Evolutionary conservation across 2,329 filamentous ascomycete species (phyloP), one percentile per base, ranked within the genome.

Genomic region (Didymella pomorum): DNA sequence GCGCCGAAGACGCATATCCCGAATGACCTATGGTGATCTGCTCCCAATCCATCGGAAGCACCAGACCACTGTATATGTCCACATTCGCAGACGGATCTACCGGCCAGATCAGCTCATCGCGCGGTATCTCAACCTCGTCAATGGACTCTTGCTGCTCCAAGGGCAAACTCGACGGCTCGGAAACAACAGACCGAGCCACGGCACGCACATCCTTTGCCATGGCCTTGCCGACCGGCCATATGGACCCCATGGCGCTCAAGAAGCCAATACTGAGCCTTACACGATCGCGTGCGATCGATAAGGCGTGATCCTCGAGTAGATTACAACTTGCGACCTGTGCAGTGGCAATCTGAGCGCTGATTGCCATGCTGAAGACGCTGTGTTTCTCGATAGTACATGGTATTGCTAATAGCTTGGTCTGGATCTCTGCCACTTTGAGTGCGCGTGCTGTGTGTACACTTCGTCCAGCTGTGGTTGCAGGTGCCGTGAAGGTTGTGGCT

Each of bases 261-360:
- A 88, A 89, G 8, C 89, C 91, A 59, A 90, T 92, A 63, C 91
- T 93, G 18, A 96, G 84, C 2, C 89, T 86, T 49, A 96, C 88
- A 68, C 87, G 89, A 76, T 92, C 90, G 52, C 87, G 87, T 55
- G 88, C 82, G 68, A 86, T 87, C 56, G 87, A 86, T 65, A 87
- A 84, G 64, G 86, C 83, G 65, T 86, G 83, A 57, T 83, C 80
- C 63, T 73, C 73, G 14, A 66, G 73, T 29, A 73, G 71, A 60
- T 65, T 79, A 37, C 92, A 96, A 52, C 89, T 90, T 61, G 89
- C 90, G 87, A 76, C 62, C 52, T 76, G 71, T 18, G 71, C 70
- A 11, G 68, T 60, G 16, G 72, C 66, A 16, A 72, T 60, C 16
- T 66, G 66, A 35, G 73, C 72, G 9, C 66, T 56, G 18, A 74